Percentiles rank a stretch among this genome's conserved stretches.
Evolutionary conservation across 2,329 filamentous ascomycete genomes (phyloP).

Genomic region (Ustulina deusta): DNA sequence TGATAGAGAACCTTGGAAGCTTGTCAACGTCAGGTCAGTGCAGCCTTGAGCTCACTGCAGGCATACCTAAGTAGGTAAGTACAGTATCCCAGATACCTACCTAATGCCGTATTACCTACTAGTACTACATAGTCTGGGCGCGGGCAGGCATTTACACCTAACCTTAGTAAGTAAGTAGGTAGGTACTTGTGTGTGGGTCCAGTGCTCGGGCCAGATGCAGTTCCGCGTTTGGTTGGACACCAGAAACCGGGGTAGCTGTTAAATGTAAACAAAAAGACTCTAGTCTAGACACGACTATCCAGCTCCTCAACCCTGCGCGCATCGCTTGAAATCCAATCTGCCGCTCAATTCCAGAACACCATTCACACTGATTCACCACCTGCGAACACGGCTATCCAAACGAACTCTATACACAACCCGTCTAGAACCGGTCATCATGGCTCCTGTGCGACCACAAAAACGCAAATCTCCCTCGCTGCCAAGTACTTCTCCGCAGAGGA

Average conservation of each 20-base stretch:
- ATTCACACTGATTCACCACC: slow-evolving; percentile 11
- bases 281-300: slow-evolving; percentile 29
- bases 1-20: slow-evolving; percentile 21
- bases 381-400: slow-evolving; percentile 20
- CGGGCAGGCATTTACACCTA: not conserved
- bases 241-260: slow-evolving; percentile 29
- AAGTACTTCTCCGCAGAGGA: slow-evolving; percentile 58
- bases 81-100: not conserved
- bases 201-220: slow-evolving; percentile 27
- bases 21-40: slow-evolving; percentile 48
- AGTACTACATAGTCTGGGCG: not conserved
- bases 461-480: slow-evolving; percentile 57
- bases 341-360: slow-evolving; percentile 17
- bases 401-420: slow-evolving; percentile 11
- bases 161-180: not conserved
- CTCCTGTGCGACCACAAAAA: slow-evolving; percentile 52
- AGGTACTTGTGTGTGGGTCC: slow-evolving; percentile 8
- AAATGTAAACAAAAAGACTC: slow-evolving; percentile 41
- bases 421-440: slow-evolving; percentile 40
- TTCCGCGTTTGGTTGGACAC: slow-evolving; percentile 20
- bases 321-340: slow-evolving; percentile 10
- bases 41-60: slow-evolving; percentile 43
- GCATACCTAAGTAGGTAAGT: slow-evolving; percentile 3
- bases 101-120: slow-evolving; percentile 1
- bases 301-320: slow-evolving; percentile 20